phyloP scores from a whole-genome alignment of 805 yeast species.

The Hanseniaspora guilliermondii region DNA sequence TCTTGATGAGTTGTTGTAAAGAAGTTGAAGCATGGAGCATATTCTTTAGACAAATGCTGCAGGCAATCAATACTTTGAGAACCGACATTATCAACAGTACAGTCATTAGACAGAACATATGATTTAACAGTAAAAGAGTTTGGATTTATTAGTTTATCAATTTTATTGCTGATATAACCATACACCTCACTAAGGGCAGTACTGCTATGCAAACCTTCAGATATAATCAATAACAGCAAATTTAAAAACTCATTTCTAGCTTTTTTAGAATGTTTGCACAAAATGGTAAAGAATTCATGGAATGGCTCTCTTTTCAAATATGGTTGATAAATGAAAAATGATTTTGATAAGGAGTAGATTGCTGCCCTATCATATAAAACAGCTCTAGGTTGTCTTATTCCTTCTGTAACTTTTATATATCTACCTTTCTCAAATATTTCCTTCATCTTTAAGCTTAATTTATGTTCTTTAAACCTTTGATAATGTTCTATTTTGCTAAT shows the following conservation, averaged over 20 bases:
- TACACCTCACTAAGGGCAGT: conserved; percentile 51
- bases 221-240: conserved; percentile 51
- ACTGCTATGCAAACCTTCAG: conserved; percentile 60
- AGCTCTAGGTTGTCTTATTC: conserved; percentile 37
- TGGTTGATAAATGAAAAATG: conserved; percentile 62
- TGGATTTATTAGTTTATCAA: conserved; percentile 16
- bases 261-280: conserved; percentile 60
- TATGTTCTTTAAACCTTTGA: not conserved
- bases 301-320: conserved; percentile 49
- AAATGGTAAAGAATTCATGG: conserved; percentile 49
- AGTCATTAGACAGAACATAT: conserved; percentile 30
- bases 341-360: conserved; percentile 55
- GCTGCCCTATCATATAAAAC: conserved; percentile 69
- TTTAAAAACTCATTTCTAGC: conserved; percentile 65
- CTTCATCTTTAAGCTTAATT: not conserved
- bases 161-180: conserved; percentile 38
- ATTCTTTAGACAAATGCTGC: conserved; percentile 31
- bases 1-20: conserved; percentile 68
- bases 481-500: not conserved
- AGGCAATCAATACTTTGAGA: conserved; percentile 66
- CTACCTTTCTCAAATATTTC: not conserved
- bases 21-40: conserved; percentile 31
- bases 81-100: conserved; percentile 60
- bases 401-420: not conserved
- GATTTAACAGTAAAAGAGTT: conserved; percentile 13